Conservation (phyloP, 257 asterid genomes). For the Dorcoceras hygrometricum region DNA sequence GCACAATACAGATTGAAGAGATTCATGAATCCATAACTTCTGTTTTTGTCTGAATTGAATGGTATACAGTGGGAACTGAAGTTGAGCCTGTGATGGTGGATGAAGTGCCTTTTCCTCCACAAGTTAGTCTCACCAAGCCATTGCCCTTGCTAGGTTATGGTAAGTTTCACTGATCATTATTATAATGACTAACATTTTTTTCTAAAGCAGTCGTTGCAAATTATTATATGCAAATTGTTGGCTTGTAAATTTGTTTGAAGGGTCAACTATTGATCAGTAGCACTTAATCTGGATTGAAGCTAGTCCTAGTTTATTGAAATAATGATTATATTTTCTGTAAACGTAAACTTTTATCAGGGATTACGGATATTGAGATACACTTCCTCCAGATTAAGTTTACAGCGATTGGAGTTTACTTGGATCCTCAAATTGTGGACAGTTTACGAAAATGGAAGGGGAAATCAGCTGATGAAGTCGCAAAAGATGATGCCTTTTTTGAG, state of each 20-base stretch:
- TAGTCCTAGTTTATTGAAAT: too few relatives aligned
- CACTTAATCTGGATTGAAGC: too few relatives aligned
- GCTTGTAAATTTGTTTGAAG: too few relatives aligned
- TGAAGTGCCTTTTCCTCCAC: slow-evolving; percentile 53
- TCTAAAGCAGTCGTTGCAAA: too few relatives aligned
- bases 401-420: slow-evolving; percentile 92
- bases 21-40: too few relatives aligned
- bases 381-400: slow-evolving; percentile 92
- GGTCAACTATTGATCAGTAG: too few relatives aligned
- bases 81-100: slow-evolving; percentile 45
- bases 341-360: slow-evolving; percentile 38
- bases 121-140: slow-evolving; percentile 35
- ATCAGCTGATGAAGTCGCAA: slow-evolving; percentile 45
- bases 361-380: slow-evolving; percentile 91
- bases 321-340: too few relatives aligned
- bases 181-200: too few relatives aligned
- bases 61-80: slow-evolving; percentile 48
- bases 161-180: too few relatives aligned
- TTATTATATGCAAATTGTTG: too few relatives aligned
- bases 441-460: slow-evolving; percentile 74
- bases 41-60: background rate
- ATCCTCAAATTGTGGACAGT: slow-evolving; percentile 53
- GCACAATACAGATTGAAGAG: too few relatives aligned
- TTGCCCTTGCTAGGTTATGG: slow-evolving; percentile 57
- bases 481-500: slow-evolving; percentile 70